Evolutionary conservation across 73 alveolate species (phyloP).

Genomic region (Blepharisma stoltei): DNA sequence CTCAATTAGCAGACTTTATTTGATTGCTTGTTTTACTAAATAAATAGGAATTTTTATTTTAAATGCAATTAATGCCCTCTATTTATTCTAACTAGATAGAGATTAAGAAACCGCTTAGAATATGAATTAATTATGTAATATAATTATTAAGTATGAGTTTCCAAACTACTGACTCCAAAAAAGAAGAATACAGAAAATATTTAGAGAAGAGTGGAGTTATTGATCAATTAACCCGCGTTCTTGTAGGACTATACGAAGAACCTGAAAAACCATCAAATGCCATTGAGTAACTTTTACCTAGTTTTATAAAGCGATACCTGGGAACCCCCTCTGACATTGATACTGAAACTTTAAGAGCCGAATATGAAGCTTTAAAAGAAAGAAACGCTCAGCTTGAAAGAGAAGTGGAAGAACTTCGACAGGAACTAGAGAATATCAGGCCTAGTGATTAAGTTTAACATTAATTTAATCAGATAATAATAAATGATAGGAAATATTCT

Average conservation of each 20-base stretch:
- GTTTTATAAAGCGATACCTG: conserved; percentile 72
- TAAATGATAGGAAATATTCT: no score
- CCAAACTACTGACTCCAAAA: conserved; percentile 78
- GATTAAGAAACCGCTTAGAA: no score
- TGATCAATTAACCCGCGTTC: conserved; percentile 86
- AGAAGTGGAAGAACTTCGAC: conserved; percentile 78
- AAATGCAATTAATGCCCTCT: no score
- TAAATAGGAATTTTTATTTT: no score
- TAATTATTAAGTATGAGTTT: neutral
- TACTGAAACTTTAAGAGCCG: conserved; percentile 77
- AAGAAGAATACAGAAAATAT: conserved; percentile 91
- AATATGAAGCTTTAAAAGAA: conserved; percentile 78
- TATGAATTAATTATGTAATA: no score
- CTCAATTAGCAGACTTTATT: no score
- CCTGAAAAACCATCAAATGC: conserved; percentile 92
- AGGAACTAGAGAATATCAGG: conserved; percentile 46
- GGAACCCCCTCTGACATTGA: conserved; percentile 92
- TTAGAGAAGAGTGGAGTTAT: conserved; percentile 88
- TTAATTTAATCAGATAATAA: neutral
- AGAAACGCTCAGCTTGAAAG: conserved; percentile 67
- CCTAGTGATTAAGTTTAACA: conserved; percentile 34
- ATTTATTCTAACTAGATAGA: no score
- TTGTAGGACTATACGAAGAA: conserved; percentile 90
- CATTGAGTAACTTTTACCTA: conserved; percentile 54
- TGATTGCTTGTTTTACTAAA: no score